These are phyloP conservation scores for Eucalyptus virginea DNA, from an alignment of 345 rosid species.

Conservation along the genomic window DNA sequence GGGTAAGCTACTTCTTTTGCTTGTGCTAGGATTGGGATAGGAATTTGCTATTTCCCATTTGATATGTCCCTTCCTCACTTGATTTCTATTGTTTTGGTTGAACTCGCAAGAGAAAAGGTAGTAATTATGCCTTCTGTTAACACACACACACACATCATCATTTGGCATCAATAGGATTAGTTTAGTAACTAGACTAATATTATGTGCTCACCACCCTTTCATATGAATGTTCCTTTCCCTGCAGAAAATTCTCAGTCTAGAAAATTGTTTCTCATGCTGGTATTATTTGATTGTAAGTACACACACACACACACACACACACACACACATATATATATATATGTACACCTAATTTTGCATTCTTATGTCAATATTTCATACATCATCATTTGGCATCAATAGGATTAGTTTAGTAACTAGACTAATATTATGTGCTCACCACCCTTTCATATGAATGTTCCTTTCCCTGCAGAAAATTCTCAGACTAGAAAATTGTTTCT, in stretches of 20 bases:
- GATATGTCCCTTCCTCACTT: not conserved
- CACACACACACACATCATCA: not conserved
- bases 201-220: not conserved
- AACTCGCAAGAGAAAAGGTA: not conserved
- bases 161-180: not conserved
- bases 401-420: not conserved
- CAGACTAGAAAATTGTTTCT: not conserved
- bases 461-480: not conserved
- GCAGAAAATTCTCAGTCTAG: not conserved
- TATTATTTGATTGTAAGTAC: not conserved
- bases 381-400: not conserved
- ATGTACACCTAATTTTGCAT: too few relatives aligned
- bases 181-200: not conserved
- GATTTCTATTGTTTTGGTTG: not conserved
- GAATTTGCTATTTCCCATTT: not conserved
- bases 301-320: too few relatives aligned
- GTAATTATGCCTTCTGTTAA: not conserved
- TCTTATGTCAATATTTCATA: too few relatives aligned
- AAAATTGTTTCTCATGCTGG: not conserved
- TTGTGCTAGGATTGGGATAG: not conserved
- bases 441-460: not conserved
- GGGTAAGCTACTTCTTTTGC: constrained; percentile 35
- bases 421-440: not conserved
- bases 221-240: not conserved
- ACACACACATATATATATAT: too few relatives aligned